A percentile compares a stretch with the other conserved stretches of the same genome.
phyloP scores from a whole-genome alignment of 257 asterid species.

The Primulina huaijiensis region DNA sequence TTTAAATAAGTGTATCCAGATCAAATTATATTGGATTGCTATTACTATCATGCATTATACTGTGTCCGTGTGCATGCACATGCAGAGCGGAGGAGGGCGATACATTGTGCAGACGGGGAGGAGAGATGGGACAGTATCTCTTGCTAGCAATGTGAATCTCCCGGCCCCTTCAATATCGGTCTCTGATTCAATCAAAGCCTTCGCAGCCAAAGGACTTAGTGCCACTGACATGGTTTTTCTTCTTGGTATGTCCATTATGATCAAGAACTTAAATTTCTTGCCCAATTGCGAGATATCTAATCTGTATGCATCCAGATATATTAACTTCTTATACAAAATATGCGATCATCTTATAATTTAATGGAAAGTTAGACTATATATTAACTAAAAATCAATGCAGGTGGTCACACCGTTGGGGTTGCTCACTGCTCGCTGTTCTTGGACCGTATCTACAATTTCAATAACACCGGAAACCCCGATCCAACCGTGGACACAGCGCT shows the following conservation, averaged over 20 bases:
- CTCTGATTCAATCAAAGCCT: slow-evolving; percentile 32
- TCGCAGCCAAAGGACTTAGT: slow-evolving; percentile 38
- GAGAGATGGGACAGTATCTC: slow-evolving; percentile 46
- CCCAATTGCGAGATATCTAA: background rate
- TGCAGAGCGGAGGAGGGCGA: slow-evolving; percentile 48
- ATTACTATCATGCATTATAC: too few species aligned
- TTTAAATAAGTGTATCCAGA: too few species aligned
- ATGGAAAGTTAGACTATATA: too few species aligned
- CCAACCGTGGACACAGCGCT: slow-evolving; percentile 45
- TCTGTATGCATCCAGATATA: too few species aligned
- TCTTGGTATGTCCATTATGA: slow-evolving; percentile 36
- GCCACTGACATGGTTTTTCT: slow-evolving; percentile 55
- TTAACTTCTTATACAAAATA: too few species aligned
- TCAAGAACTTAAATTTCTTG: background rate
- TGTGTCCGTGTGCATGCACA: background rate
- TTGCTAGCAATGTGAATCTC: slow-evolving; percentile 43
- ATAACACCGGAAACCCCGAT: slow-evolving; percentile 38
- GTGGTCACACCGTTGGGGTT: slow-evolving; percentile 66
- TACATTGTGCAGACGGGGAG: slow-evolving; percentile 52
- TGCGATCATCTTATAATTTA: background rate
- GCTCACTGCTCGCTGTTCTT: slow-evolving; percentile 51
- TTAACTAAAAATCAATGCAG: slow-evolving; percentile 19
- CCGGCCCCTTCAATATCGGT: slow-evolving; percentile 50
- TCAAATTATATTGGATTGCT: too few species aligned
- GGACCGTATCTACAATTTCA: slow-evolving; percentile 55